A percentile compares a stretch with the other conserved stretches of the same genome.
Conservation (phyloP, 345 rosid genomes). For the Eucalyptus coolabah region DNA sequence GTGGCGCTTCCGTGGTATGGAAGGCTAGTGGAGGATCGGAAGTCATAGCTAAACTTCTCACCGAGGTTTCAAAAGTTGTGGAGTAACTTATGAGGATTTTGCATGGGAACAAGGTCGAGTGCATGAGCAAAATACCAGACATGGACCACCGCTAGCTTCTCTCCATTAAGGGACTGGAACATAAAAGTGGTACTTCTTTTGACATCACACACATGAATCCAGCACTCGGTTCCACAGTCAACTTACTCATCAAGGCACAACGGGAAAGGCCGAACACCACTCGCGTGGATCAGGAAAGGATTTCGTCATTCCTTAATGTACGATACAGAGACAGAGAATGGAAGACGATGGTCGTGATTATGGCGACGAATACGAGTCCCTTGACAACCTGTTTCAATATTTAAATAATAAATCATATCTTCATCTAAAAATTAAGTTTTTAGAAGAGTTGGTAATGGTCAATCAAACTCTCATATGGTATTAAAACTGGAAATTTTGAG, state of each 20-base stretch:
- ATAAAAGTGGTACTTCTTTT: neutral
- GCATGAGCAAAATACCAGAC: neutral
- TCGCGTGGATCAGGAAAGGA: neutral
- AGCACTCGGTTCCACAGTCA: neutral
- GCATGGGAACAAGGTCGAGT: neutral
- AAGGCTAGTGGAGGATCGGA: neutral
- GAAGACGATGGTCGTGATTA: neutral
- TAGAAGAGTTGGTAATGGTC: fast-evolving
- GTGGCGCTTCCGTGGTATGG: fast-evolving
- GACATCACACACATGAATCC: neutral
- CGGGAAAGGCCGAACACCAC: neutral
- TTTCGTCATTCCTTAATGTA: neutral
- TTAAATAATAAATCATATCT: fast-evolving
- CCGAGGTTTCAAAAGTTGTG: neutral
- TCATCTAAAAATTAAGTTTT: fast-evolving
- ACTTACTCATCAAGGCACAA: neutral
- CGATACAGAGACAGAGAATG: neutral
- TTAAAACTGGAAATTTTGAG: fast-evolving
- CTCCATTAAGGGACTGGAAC: neutral
- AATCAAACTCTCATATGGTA: too few species aligned
- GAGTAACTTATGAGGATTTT: neutral
- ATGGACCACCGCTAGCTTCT: neutral
- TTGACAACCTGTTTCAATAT: neutral
- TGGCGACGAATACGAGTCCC: neutral
- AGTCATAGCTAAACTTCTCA: neutral